These are phyloP conservation scores for Sugiyamaella sp. DNA, from an alignment of 1,139 yeast species.

Conservation along the genomic window DNA sequence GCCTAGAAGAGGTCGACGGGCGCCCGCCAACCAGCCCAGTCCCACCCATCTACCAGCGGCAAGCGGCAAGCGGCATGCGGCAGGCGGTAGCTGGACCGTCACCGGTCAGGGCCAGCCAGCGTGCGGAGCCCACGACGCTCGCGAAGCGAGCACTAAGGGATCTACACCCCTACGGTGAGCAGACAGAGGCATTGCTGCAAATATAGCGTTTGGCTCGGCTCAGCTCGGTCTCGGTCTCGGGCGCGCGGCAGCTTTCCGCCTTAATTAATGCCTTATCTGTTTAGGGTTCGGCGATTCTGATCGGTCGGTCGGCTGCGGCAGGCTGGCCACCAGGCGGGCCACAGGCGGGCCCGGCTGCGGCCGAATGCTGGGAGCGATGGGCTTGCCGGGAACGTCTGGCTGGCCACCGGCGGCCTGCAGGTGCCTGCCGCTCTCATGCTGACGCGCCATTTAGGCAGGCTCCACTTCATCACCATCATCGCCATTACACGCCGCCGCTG, in stretches of 20 bases:
- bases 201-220: neutral
- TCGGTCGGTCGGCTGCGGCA: neutral
- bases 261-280: neutral
- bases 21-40: too few relatives aligned
- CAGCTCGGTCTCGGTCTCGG: neutral
- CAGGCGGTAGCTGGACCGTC: too few relatives aligned
- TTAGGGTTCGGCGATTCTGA: neutral
- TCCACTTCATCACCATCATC: slow-evolving; percentile 1
- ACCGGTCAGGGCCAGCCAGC: too few relatives aligned
- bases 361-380: neutral
- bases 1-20: too few relatives aligned
- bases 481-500: slow-evolving; percentile 1
- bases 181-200: too few relatives aligned
- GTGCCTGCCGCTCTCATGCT: neutral
- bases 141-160: too few relatives aligned
- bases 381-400: too few relatives aligned
- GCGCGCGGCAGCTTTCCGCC: neutral
- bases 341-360: neutral
- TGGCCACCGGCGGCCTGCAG: too few relatives aligned
- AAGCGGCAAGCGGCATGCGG: too few relatives aligned
- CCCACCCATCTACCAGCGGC: too few relatives aligned
- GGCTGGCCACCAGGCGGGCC: neutral
- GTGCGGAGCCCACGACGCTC: too few relatives aligned
- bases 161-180: too few relatives aligned
- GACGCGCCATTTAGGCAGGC: neutral